These are phyloP conservation scores for Saccharomyces cerevisiae DNA, from an alignment of 805 yeast species.

Conservation along the genomic window DNA sequence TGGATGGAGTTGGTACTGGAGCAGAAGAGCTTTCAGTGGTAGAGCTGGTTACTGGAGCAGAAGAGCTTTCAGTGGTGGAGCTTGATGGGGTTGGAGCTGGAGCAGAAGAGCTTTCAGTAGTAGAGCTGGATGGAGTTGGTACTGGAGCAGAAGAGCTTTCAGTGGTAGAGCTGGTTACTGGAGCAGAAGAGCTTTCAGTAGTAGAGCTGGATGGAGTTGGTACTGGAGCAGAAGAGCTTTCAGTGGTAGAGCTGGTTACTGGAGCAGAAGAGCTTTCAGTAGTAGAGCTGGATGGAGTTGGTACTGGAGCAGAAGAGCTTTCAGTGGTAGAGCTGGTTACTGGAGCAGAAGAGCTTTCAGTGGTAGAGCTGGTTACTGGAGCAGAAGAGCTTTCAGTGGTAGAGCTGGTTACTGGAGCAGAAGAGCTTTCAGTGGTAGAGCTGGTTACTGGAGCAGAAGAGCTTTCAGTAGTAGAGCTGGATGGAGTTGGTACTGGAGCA, in stretches of 20 bases:
- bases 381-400: background rate
- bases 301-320: background rate
- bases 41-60: background rate
- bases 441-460: background rate
- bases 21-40: background rate
- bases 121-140: background rate
- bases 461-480: background rate
- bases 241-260: background rate
- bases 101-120: too few species aligned
- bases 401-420: background rate
- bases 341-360: background rate
- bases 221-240: background rate
- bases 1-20: background rate
- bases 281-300: background rate
- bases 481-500: background rate
- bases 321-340: background rate
- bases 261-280: background rate
- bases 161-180: background rate
- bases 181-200: background rate
- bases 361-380: background rate
- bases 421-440: background rate
- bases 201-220: background rate
- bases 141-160: background rate
- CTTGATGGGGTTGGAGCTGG: background rate
- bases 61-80: background rate